A percentile compares a stretch with the other conserved stretches of the same genome.
phyloP scores from a whole-genome alignment of 1,284 basidiomycete species.

The Meripilus lineatus region DNA sequence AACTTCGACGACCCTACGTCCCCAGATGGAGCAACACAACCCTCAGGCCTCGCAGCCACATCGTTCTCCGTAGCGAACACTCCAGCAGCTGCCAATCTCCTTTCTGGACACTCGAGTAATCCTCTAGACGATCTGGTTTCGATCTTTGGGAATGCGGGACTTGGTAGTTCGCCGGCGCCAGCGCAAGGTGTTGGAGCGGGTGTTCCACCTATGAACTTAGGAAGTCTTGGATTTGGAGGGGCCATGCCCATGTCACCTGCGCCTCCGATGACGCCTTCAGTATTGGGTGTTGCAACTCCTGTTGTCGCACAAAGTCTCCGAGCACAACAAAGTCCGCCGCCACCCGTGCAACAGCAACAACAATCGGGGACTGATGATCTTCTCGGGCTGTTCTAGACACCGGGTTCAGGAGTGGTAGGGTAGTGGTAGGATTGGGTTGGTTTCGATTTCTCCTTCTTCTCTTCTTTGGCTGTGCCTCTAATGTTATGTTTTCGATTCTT shows the following conservation, averaged over 20 bases:
- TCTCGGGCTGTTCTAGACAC: constrained; percentile 5
- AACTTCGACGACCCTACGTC: constrained; percentile 81
- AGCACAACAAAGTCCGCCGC: background rate
- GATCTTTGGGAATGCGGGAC: constrained; percentile 63
- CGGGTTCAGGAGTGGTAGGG: no score
- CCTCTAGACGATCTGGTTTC: constrained; percentile 90
- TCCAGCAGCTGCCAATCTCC: constrained; percentile 64
- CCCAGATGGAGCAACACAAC: constrained; percentile 43
- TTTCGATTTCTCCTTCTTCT: no score
- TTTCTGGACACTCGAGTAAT: constrained; percentile 73
- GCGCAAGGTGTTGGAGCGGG: constrained; percentile 6
- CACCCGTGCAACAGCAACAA: constrained; percentile 1
- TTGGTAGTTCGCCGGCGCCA: constrained; percentile 24
- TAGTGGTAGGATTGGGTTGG: no score
- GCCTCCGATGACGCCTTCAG: constrained; percentile 9
- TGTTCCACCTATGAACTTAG: background rate
- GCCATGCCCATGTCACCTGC: constrained; percentile 9
- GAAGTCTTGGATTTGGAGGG: background rate
- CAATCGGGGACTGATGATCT: constrained; percentile 3
- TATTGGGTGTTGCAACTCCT: background rate
- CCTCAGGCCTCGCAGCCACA: constrained; percentile 72
- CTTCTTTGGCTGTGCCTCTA: no score
- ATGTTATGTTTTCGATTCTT: no score
- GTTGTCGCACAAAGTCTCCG: background rate
- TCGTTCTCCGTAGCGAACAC: constrained; percentile 64